Evolutionary conservation across 2,329 filamentous ascomycete genomes (phyloP), one percentile per base, ranked within the genome.

Genomic region (Stemphylium beticola): DNA sequence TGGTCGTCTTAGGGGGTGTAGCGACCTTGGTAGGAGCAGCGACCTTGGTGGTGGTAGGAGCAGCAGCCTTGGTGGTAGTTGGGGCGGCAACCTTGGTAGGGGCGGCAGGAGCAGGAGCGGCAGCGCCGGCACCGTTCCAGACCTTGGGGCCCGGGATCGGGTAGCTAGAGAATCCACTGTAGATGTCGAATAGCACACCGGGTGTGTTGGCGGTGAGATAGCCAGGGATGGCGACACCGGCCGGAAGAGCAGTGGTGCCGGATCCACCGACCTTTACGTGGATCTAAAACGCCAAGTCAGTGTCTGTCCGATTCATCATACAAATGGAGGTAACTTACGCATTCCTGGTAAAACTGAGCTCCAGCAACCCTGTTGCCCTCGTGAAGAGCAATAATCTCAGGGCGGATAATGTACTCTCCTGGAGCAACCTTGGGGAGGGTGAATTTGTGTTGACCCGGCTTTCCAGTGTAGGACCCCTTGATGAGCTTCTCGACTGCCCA

Each of bases 151-250:
- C 78, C 67, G 40, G 70, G 15, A 47, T 49, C 2, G 64, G 69
- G 68, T 80, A 80, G 45, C 65, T 73, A 50, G 57, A 52, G 55
- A 65, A 63, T 53, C 55, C 45, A 50, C 48, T 54, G 69, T 80
- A 80, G 57, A 79, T 65, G 68, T 79, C 68, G 68, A 78, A 79
- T 3, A 75, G 61, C 45, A 80, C 68, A 54, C 77, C 76, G 8
- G 74, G 61, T 55, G 78, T 76, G 20, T 60, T 68, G 51, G 73
- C 68, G 26, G 60, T 71, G 69, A 79, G 79, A 31, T 71, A 68
- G 24, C 74, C 73, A 26, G 80, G 76, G 68, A 83, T 78, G 68
- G 79, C 74, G 49, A 82, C 82, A 65, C 73, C 73, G 17, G 71
- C 71, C 12, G 74, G 74, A 9, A 76, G 72, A 38, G 58, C 58